Base-by-base conservation (phyloP, 2,329 filamentous ascomycete genomes). In the Stagonosporopsis vannaccii region DNA sequence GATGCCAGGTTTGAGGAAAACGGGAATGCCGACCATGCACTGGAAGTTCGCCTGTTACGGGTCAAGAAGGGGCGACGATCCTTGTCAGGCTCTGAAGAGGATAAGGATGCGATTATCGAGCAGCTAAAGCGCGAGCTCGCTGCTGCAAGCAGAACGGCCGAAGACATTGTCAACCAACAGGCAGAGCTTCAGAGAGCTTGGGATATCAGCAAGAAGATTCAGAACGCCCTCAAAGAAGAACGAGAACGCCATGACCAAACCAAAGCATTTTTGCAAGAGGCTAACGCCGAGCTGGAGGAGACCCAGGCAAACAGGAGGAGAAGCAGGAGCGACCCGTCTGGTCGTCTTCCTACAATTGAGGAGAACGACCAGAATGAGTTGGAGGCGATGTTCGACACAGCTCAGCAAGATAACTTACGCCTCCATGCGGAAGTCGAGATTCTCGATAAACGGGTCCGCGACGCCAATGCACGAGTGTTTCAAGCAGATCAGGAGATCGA, bases 381-480 rank as follows among this genome's bases (percentile, higher is more conserved):
- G 2, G 72, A 74, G 41, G 65, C 68, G 6, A 74, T 75, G 70
- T 75, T 75, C 54, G 68, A 75, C 30, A 62, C 67, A 1, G 66
- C 71, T 5, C 72, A 75, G 33, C 63, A 73, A 50, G 71, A 75
- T 43, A 75, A 75, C 33, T 37, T 71, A 13, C 62, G 69, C 3
- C 62, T 75, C 1, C 68, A 74, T 40, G 46, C 60, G 1, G 66
- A 75, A 28, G 58, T 72, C 2, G 65, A 70, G 17, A 58, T 62
- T 11, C 52, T 71, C 0, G 71, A 74, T 19, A 72, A 73, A 51
- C 61, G 68, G 36, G 47, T 74, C 7, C 59, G 62, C 7, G 70
- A 74, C 32, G 65, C 71, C 4, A 74, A 72, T 48, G 54, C 62
- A 6, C 62, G 67, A 1, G 47, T 72, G 3, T 73, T 72, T 41